Evolutionary conservation across 148 eudicot genomes (phyloP).

Genomic region (Rhododendron williamsianum): DNA sequence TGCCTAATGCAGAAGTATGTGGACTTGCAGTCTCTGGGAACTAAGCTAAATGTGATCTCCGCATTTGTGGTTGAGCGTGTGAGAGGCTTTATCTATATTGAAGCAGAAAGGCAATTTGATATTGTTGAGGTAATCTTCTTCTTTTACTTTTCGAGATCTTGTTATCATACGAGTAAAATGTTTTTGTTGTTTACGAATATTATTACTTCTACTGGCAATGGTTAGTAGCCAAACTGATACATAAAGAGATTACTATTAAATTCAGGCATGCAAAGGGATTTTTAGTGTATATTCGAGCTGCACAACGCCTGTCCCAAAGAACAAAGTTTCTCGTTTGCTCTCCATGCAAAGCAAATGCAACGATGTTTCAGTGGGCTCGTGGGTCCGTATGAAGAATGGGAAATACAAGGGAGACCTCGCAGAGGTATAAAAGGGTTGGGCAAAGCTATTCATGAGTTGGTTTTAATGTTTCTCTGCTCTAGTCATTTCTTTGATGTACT

Average conservation of each 20-base stretch:
- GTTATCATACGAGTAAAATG: background rate
- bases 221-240: background rate
- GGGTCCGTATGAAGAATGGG: slow-evolving; percentile 92
- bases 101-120: slow-evolving; percentile 73
- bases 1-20: slow-evolving; percentile 86
- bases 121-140: slow-evolving; percentile 51
- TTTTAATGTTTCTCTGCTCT: background rate
- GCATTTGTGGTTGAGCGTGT: slow-evolving; percentile 72
- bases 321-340: slow-evolving; percentile 60
- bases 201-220: background rate
- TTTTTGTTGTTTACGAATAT: background rate
- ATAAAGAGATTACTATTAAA: background rate
- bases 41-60: slow-evolving; percentile 68
- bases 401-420: slow-evolving; percentile 85
- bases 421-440: slow-evolving; percentile 44
- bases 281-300: slow-evolving; percentile 57
- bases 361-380: slow-evolving; percentile 59
- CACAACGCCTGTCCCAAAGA: slow-evolving; percentile 44
- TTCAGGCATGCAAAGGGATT: slow-evolving; percentile 82
- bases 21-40: slow-evolving; percentile 58
- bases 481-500: background rate
- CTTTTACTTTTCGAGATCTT: background rate
- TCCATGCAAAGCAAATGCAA: slow-evolving; percentile 48
- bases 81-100: slow-evolving; percentile 79
- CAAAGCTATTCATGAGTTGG: background rate